phyloP scores from a whole-genome alignment of 495 filamentous ascomycete species.

The Penicillium arizonense region DNA sequence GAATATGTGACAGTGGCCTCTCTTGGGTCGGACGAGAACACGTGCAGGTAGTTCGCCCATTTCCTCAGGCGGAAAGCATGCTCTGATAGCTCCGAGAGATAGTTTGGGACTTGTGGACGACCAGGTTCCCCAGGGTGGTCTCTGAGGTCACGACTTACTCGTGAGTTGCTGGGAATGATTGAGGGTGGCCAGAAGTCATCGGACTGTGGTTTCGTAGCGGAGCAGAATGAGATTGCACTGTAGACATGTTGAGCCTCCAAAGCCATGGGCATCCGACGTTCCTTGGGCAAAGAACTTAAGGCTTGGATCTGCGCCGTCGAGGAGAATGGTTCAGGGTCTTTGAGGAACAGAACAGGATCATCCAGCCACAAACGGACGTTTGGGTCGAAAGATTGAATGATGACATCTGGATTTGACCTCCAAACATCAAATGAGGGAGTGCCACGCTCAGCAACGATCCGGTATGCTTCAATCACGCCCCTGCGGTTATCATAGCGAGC shows the following conservation, averaged over 20 bases:
- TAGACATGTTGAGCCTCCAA: slow-evolving; percentile 44
- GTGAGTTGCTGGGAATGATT: slow-evolving; percentile 58
- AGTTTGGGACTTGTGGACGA: slow-evolving; percentile 29
- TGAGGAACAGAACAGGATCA: slow-evolving; percentile 65
- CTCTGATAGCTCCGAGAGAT: slow-evolving; percentile 55
- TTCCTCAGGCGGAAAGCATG: slow-evolving; percentile 68
- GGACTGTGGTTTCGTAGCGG: slow-evolving; percentile 22
- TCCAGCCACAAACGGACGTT: slow-evolving; percentile 65
- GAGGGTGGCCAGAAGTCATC: slow-evolving; percentile 70
- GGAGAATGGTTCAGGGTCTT: slow-evolving; percentile 26
- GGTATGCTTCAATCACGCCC: slow-evolving; percentile 78
- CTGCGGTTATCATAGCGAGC: slow-evolving; percentile 67
- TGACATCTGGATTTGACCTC: slow-evolving; percentile 64
- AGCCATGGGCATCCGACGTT: slow-evolving; percentile 56
- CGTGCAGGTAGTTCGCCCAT: slow-evolving; percentile 60
- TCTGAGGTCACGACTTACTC: slow-evolving; percentile 23
- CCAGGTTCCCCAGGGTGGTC: slow-evolving; percentile 17
- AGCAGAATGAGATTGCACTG: slow-evolving; percentile 41
- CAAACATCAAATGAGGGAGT: slow-evolving; percentile 54
- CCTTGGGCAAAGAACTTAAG: slow-evolving; percentile 11
- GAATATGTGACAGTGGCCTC: slow-evolving; percentile 72
- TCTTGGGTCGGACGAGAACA: slow-evolving; percentile 45
- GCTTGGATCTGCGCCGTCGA: slow-evolving; percentile 22
- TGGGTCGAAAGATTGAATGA: slow-evolving; percentile 73
- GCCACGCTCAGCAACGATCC: slow-evolving; percentile 63